These are phyloP conservation scores for Saussurea involucrata DNA, from an alignment of 129 eudicot species.

Conservation along the genomic window DNA sequence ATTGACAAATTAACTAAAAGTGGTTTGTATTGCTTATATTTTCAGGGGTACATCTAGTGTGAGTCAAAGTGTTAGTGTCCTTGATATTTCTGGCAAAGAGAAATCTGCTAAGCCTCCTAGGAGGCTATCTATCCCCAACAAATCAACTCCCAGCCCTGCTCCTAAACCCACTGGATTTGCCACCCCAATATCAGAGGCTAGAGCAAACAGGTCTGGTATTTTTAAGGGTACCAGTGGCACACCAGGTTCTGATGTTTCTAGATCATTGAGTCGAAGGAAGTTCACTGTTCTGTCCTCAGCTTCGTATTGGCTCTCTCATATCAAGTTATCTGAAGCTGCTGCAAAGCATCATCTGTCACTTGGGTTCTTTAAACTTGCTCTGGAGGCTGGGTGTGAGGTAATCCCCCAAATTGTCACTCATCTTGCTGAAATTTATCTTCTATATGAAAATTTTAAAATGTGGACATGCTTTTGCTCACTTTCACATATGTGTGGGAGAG, in stretches of 20 bases:
- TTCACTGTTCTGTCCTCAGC: constrained; percentile 67
- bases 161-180: constrained; percentile 39
- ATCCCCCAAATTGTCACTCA: not conserved
- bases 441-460: not conserved
- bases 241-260: constrained; percentile 67
- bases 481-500: not conserved
- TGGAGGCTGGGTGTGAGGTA: constrained; percentile 91
- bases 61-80: constrained; percentile 70
- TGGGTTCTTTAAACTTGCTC: constrained; percentile 89
- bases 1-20: not conserved
- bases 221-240: constrained; percentile 42
- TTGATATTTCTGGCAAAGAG: constrained; percentile 68
- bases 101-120: constrained; percentile 87
- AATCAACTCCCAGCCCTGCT: constrained; percentile 59
- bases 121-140: constrained; percentile 72
- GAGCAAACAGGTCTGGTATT: constrained; percentile 41
- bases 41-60: constrained; percentile 64
- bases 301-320: constrained; percentile 88
- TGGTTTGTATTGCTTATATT: not conserved
- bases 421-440: not conserved
- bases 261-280: constrained; percentile 52
- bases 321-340: constrained; percentile 83
- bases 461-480: not conserved
- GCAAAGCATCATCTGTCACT: constrained; percentile 77
- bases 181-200: constrained; percentile 82